A percentile compares a stretch with the other conserved stretches of the same genome.
Conservation (phyloP, 441 rosid genomes). For the Croton laevigatus region DNA sequence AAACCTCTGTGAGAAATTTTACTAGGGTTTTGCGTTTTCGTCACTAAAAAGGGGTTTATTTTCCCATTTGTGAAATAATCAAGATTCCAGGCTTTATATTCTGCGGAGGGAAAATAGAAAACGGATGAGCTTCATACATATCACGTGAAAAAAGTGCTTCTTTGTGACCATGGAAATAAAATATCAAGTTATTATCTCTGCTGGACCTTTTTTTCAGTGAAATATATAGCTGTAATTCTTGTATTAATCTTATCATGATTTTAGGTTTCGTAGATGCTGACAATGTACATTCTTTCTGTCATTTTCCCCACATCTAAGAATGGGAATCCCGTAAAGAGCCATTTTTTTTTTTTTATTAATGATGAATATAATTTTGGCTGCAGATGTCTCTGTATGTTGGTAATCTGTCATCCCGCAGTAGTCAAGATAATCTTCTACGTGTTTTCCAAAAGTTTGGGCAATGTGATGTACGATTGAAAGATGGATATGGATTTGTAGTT, state of each 20-base stretch:
- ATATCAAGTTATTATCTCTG: not conserved
- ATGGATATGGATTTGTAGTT: constrained; percentile 50
- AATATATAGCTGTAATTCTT: not conserved
- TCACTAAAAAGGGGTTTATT: not conserved
- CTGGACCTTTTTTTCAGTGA: not conserved
- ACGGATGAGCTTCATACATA: not conserved
- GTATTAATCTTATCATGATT: not conserved
- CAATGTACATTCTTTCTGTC: not conserved
- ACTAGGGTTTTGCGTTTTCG: not conserved
- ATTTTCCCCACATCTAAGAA: not conserved
- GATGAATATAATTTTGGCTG: constrained; percentile 10
- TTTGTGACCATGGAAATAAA: too few species aligned
- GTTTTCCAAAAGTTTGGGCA: constrained; percentile 46
- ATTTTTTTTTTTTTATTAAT: not conserved
- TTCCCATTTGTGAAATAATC: not conserved
- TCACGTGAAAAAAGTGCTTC: not conserved
- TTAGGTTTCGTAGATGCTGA: not conserved
- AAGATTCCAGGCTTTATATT: not conserved
- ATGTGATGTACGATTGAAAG: constrained; percentile 42
- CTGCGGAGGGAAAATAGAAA: not conserved
- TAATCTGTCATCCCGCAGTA: constrained; percentile 34
- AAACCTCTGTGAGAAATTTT: not conserved
- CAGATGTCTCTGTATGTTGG: constrained; percentile 56
- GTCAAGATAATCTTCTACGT: constrained; percentile 36
- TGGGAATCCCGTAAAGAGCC: not conserved